Evolutionary conservation across 805 yeast species (phyloP), one percentile per base, ranked within the genome.

Genomic region (Ogataea ganodermae): DNA sequence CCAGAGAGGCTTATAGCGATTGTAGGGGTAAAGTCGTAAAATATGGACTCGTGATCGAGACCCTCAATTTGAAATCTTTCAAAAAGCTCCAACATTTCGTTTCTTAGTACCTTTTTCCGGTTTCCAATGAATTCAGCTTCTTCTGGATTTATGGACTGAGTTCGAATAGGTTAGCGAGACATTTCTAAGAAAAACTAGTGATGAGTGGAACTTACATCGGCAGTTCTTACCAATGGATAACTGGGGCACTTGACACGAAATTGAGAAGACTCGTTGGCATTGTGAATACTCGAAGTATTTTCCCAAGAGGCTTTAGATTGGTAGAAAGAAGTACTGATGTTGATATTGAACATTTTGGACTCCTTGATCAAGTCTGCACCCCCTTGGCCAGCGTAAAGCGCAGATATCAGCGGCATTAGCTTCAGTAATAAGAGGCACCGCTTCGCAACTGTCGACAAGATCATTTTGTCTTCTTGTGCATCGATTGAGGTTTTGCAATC

Each of bases 1-100:
- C 82, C 82, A 12, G 79, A 73, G 4, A 76, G 46, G 2, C 78
- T 71, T 2, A 77, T 51, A 4, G 74, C 76, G 7, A 76, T 67
- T 13, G 45, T 44, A 2, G 57, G 57, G 12, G 48, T 42, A 22
- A 32, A 42, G 12, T 33, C 20, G 13, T 30, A 48, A 21, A 52
- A 32, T 13, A 49, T 22, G 3, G 13, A 4, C 7, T 49, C 26
- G 21, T 30, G 30, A 22, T 39, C 45, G n/a, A 49, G 18, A 14
- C 37, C 53, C 16, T 46, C 53, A 12, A 52, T 49, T 8, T 35
- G 40, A 22, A 52, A 47, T n/a, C 56, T 27, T 13, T 45, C 44
- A 31, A 53, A 49, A 16, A 50, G 44, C 14, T 50, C 47, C 5
- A 44, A 5, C 2, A 53, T 8, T 14, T 46, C 39, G 2, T 26